Base-by-base conservation (phyloP, 495 filamentous ascomycete species). In the Penicillium roqueforti region DNA sequence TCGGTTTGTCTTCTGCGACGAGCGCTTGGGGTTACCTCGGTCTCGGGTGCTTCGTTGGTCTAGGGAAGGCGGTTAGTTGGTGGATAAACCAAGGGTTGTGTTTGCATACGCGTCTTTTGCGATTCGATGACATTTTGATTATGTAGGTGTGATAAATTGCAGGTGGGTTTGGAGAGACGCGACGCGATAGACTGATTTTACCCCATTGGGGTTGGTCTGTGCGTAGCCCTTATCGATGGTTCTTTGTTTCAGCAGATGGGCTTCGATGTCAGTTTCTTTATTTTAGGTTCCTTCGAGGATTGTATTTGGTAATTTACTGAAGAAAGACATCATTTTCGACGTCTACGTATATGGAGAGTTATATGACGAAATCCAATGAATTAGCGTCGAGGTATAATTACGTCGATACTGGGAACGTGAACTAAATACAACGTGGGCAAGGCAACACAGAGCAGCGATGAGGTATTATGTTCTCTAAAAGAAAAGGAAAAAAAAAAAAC, bases 41-140 rank as follows among this genome's bases (percentile, higher is more conserved):
- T 41, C 45, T 48, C 34, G 14, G 47, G 28, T 31, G 26, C 18
- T 53, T 53, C 31, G 18, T 58, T 57, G 43, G 40, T 16, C 20
- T 53, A 18, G 45, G 1, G 10, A 34, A 25, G 16, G 22, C 49
- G 18, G 32, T 36, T 44, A 32, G 13, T 40, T 31, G 13, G 19
- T 47, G 26, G 18, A 16, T 44, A n/a, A 34, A 34, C 26, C 36
- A 25, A 19, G 9, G n/a, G 10, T 38, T 42, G 34, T 18, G 39
- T n/a, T 29, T 18, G 55, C 65, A 28, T 69, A 77, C 74, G 46
- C 63, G 63, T 56, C 72, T 65, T 65, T 75, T 75, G 45, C 70
- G 72, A 22, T 55, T 34, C 14, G 61, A 55, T 38, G 68, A 66
- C 74, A 75, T 76, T 42, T 19, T 65, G 34, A 28, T 41, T 26